Evolutionary conservation across 495 filamentous ascomycete genomes (phyloP).

Genomic region (Usnea hakonensis): DNA sequence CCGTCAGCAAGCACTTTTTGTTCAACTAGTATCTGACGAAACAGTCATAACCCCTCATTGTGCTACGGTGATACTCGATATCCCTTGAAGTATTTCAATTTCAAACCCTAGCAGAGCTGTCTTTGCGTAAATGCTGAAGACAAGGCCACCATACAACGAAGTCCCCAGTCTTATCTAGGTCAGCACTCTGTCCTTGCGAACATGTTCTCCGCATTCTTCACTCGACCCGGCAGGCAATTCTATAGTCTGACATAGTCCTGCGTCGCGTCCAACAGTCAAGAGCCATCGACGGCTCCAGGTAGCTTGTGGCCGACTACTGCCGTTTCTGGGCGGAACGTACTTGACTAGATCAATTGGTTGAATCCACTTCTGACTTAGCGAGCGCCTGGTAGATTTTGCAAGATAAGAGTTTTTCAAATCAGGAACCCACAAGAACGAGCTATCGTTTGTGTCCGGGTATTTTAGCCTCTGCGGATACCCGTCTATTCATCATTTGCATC

Average conservation of each 20-base stretch:
- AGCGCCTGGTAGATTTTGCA: slow-evolving; percentile 25
- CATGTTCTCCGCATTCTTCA: slow-evolving; percentile 15
- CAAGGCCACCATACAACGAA: slow-evolving; percentile 23
- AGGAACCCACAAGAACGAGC: too few relatives aligned
- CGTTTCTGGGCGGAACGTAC: slow-evolving; percentile 24
- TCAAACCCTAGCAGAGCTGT: too few relatives aligned
- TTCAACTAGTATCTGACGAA: too few relatives aligned
- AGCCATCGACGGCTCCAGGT: slow-evolving; percentile 24
- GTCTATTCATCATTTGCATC: too few relatives aligned
- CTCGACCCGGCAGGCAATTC: slow-evolving; percentile 1
- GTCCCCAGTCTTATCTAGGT: slow-evolving; percentile 20
- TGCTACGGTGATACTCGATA: too few relatives aligned
- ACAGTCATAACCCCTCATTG: too few relatives aligned
- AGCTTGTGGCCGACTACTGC: slow-evolving; percentile 32
- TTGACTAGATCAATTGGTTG: slow-evolving; percentile 29
- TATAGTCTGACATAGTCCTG: slow-evolving; percentile 25
- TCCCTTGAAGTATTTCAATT: too few relatives aligned
- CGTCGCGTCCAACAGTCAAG: slow-evolving; percentile 24
- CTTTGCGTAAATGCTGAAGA: slow-evolving; percentile 19
- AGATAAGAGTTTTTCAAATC: slow-evolving; percentile 34
- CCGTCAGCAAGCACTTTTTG: too few relatives aligned
- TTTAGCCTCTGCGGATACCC: too few relatives aligned
- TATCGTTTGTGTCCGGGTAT: too few relatives aligned
- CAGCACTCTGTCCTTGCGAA: slow-evolving; percentile 19
- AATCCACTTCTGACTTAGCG: slow-evolving; percentile 30